Evolutionary conservation across 495 filamentous ascomycete genomes (phyloP), one percentile per base, ranked within the genome.

Genomic region (Ramalina peruviana): DNA sequence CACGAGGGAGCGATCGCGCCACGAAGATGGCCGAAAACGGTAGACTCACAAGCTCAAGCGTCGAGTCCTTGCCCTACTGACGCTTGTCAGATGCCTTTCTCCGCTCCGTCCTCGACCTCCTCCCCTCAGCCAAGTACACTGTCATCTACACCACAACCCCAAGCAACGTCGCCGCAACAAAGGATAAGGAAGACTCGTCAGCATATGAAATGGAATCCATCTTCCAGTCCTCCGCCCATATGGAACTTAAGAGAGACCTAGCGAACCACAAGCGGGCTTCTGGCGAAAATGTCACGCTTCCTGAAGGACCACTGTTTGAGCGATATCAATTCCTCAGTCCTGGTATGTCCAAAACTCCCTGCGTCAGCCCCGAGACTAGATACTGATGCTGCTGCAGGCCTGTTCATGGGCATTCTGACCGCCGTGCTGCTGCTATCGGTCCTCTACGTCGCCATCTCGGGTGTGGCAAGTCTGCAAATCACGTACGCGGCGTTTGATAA

Each of bases 401-500:
- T 97, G 51, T 96, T 95, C 62, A 89, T 89, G 78, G 80, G 78
- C 13, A 63, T 94, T 20, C 59, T 89, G 26, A 80, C 79, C 26
- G 63, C 64, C 17, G 66, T 88, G 23, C 57, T 95, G 36, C 73
- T 93, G 40, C 58, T 94, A 36, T 65, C 74, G 19, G 86, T 97
- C 54, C 65, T 94, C 16, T 82, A 80, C 58, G 80, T 87, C 45
- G 92, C 79, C 21, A 69, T 97, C 44, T 75, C 60, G 49, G 87
- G 85, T 19, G 67, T 98, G 6, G 67, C 75, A 6, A 88, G 88
- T 52, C 69, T 98, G 36, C 70, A 94, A 64, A 85, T 97, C 12
- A 80, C 84, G 10, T 97, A 97, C 67, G 85, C 82, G 43, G 88
- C 92, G 1, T 98, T 98, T 63, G 88, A 93, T 60, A 94, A 92